Conservation (phyloP, 306 rosid genomes). For the Arachis hypogaea region DNA sequence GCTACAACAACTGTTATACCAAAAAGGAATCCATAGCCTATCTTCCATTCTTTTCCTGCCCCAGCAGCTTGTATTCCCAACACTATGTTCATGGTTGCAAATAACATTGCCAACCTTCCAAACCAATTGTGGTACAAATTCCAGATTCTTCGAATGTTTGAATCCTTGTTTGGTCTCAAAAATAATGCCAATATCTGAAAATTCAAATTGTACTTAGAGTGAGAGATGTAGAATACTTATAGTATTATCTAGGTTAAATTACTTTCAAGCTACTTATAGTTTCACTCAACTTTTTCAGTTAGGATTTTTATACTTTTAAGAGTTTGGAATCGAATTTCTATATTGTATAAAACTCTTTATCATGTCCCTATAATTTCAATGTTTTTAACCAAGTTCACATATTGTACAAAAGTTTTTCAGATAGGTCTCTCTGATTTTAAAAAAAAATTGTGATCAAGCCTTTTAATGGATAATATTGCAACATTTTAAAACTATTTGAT, state of each 20-base stretch:
- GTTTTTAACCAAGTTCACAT: no score
- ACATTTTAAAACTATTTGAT: no score
- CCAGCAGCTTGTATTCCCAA: constrained; percentile 80
- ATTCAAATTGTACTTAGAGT: constrained; percentile 22
- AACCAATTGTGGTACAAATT: constrained; percentile 88
- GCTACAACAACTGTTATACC: constrained; percentile 60
- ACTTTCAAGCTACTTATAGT: no score
- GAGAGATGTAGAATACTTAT: constrained; percentile 3
- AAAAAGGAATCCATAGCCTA: constrained; percentile 82
- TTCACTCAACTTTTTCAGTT: no score
- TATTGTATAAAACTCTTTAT: no score
- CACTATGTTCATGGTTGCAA: constrained; percentile 83
- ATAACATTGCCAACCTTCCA: constrained; percentile 92
- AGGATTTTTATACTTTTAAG: no score
- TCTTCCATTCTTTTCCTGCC: constrained; percentile 78
- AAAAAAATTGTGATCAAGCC: no score
- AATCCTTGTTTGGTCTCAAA: constrained; percentile 71
- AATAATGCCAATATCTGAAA: constrained; percentile 81
- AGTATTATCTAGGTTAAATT: neutral
- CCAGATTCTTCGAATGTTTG: constrained; percentile 79
- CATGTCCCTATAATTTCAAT: no score
- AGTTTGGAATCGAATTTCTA: no score
- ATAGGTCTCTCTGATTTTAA: no score
- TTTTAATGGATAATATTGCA: no score
- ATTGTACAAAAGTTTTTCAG: no score